Percentiles rank a stretch among this genome's conserved stretches.
Conservation (phyloP, 768 basidiomycete genomes). For the Dioszegia crocea region DNA sequence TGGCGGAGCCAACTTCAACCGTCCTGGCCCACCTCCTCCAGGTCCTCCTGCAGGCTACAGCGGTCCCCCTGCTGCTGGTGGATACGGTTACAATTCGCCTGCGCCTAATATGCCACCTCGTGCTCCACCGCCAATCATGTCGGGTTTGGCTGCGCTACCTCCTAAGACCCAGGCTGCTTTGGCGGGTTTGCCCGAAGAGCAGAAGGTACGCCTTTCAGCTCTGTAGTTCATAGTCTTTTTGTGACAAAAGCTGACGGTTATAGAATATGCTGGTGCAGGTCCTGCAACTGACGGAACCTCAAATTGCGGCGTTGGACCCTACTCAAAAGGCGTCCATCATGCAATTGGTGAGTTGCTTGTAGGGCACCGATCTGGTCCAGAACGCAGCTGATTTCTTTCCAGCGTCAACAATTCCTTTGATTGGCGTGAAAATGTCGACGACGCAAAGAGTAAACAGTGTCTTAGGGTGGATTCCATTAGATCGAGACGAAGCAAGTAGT, state of each 20-base stretch:
- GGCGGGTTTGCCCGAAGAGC: conserved; percentile 42
- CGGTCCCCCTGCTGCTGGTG: conserved; percentile 28
- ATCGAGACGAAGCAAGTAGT: neutral
- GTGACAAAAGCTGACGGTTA: conserved; percentile 29
- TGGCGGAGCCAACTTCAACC: too few species aligned
- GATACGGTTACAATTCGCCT: conserved; percentile 29
- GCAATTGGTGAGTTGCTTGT: conserved; percentile 63
- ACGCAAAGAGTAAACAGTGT: too few species aligned
- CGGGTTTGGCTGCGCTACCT: conserved; percentile 19
- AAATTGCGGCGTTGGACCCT: conserved; percentile 75
- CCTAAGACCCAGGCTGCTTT: conserved; percentile 28
- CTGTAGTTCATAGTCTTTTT: neutral
- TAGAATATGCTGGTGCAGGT: conserved; percentile 82
- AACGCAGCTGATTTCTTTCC: neutral
- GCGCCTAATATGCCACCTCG: conserved; percentile 31
- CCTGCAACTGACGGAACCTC: conserved; percentile 70
- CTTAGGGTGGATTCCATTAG: neutral
- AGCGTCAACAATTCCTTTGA: conserved; percentile 46
- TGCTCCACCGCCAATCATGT: conserved; percentile 1
- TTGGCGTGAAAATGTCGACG: neutral
- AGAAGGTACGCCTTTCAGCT: conserved; percentile 33
- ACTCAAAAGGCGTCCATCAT: conserved; percentile 73
- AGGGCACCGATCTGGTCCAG: neutral
- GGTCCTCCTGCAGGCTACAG: conserved; percentile 42
- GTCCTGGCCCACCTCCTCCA: conserved; percentile 38